Evolutionary conservation across 768 basidiomycete genomes (phyloP).

Genomic region (Lentinula guzmanii): DNA sequence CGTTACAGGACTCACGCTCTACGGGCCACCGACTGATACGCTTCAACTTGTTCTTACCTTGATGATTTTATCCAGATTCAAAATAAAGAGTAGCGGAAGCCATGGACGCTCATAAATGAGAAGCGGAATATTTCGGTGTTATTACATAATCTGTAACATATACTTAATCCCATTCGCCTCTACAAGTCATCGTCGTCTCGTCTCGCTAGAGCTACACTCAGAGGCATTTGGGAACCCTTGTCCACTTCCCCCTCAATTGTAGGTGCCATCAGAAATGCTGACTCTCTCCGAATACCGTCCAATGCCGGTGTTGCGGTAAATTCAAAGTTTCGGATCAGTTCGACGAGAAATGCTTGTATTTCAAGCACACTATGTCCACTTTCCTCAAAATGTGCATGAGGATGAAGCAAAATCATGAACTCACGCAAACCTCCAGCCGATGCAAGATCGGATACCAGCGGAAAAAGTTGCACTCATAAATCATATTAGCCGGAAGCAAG

Average conservation of each 20-base stretch:
- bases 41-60: too few species aligned
- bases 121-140: too few species aligned
- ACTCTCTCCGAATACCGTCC: slow-evolving; percentile 29
- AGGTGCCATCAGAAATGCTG: slow-evolving; percentile 34
- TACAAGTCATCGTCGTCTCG: neutral
- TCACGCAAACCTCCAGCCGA: slow-evolving; percentile 23
- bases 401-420: neutral
- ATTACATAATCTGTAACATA: too few species aligned
- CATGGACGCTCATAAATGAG: too few species aligned
- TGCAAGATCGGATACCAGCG: slow-evolving; percentile 18
- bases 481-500: neutral
- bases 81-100: too few species aligned
- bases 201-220: slow-evolving; percentile 19
- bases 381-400: neutral
- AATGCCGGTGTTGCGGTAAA: slow-evolving; percentile 34
- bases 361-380: slow-evolving; percentile 31
- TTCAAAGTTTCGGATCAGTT: slow-evolving; percentile 48
- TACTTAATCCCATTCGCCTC: too few species aligned
- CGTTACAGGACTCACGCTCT: too few species aligned
- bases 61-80: too few species aligned
- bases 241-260: slow-evolving; percentile 35
- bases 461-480: slow-evolving; percentile 17
- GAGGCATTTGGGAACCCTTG: slow-evolving; percentile 35
- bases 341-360: slow-evolving; percentile 54
- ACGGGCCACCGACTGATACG: too few species aligned